Conservation (phyloP, 371 early-diverging fungal species). For the Rhizomucor pusillus region DNA sequence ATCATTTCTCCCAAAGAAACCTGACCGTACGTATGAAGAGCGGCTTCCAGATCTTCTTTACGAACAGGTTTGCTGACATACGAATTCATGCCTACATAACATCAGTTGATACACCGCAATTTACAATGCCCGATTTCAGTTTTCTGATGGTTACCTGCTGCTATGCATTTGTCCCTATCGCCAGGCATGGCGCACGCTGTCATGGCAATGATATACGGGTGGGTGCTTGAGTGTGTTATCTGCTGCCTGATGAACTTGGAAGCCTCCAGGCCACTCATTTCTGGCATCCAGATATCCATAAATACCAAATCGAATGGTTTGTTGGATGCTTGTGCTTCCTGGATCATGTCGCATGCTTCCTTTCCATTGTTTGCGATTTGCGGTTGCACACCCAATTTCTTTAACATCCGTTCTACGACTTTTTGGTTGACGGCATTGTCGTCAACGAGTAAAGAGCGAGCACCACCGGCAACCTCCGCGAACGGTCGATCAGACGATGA, state of each 20-base stretch:
- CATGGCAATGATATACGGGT: conserved; percentile 52
- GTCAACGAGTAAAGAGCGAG: conserved; percentile 40
- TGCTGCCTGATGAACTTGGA: conserved; percentile 38
- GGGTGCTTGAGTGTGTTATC: conserved; percentile 15
- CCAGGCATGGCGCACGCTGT: conserved; percentile 58
- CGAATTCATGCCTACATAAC: conserved; percentile 22
- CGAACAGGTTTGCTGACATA: conserved; percentile 44
- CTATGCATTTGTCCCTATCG: conserved; percentile 48
- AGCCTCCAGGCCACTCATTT: conserved; percentile 54
- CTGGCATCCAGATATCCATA: conserved; percentile 59
- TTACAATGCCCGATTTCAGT: background rate
- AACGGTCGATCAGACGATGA: conserved; percentile 1
- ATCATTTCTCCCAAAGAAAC: conserved; percentile 1
- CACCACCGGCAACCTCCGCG: background rate
- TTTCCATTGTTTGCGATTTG: conserved; percentile 41
- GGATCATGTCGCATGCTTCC: conserved; percentile 39
- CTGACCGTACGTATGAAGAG: conserved; percentile 26
- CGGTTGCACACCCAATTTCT: conserved; percentile 10
- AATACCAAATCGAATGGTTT: conserved; percentile 44
- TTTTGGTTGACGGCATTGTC: conserved; percentile 56
- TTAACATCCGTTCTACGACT: conserved; percentile 43
- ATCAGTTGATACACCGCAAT: too few relatives aligned
- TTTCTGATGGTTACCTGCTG: conserved; percentile 31
- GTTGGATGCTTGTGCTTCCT: conserved; percentile 9
- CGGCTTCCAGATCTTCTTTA: conserved; percentile 45